Conservation (phyloP, 768 basidiomycete species). For the Termitomyces sp. region DNA sequence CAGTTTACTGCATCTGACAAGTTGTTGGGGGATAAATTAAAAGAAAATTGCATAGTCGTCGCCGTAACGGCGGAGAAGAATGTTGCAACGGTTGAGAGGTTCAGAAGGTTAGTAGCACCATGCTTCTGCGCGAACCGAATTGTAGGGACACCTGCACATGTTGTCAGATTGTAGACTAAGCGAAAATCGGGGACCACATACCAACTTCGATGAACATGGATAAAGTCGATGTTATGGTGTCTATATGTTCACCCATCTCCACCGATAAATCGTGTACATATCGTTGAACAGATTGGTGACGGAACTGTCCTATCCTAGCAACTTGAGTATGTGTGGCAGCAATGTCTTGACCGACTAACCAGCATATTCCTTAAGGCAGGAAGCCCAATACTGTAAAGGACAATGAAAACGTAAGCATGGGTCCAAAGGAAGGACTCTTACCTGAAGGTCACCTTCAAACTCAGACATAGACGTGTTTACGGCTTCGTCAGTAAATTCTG, state of each 20-base stretch:
- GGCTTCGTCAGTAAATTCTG: slow-evolving; percentile 71
- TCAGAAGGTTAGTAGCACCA: slow-evolving; percentile 62
- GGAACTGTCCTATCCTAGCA: slow-evolving; percentile 53
- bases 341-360: slow-evolving; percentile 27
- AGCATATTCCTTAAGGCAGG: slow-evolving; percentile 60
- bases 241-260: slow-evolving; percentile 74
- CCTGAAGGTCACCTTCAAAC: slow-evolving; percentile 68
- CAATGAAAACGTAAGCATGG: slow-evolving; percentile 1
- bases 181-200: slow-evolving; percentile 20
- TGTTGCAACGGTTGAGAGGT: slow-evolving; percentile 72
- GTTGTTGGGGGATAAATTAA: slow-evolving; percentile 26
- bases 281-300: slow-evolving; percentile 63
- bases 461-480: slow-evolving; percentile 61
- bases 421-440: slow-evolving; percentile 18
- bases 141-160: slow-evolving; percentile 57
- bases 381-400: slow-evolving; percentile 60
- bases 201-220: slow-evolving; percentile 75
- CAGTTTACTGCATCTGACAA: slow-evolving; percentile 55
- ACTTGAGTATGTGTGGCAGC: not conserved
- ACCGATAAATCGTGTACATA: slow-evolving; percentile 69
- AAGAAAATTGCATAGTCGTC: slow-evolving; percentile 68
- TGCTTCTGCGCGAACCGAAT: slow-evolving; percentile 76
- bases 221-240: slow-evolving; percentile 62
- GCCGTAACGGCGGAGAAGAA: slow-evolving; percentile 76
- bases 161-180: not conserved